Conservation (phyloP, 257 asterid species). For the Penstemon eatonii region DNA sequence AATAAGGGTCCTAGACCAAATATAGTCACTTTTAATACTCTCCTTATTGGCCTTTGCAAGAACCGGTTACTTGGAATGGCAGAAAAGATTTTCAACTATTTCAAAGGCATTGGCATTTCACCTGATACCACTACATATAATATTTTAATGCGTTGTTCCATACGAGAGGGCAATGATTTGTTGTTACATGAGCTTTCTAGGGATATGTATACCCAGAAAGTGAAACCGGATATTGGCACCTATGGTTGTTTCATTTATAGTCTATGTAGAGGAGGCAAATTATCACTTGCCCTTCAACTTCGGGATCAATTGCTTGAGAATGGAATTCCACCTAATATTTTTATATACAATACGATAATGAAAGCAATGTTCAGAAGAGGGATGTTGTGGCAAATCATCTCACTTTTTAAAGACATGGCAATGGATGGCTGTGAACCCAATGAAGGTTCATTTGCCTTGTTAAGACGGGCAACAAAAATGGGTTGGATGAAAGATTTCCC, state of each 20-base stretch:
- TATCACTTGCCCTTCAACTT: constrained; percentile 44
- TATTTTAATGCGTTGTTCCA: constrained; percentile 51
- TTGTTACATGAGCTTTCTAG: constrained; percentile 40
- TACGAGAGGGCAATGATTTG: constrained; percentile 40
- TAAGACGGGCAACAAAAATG: constrained; percentile 35
- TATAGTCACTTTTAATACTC: constrained; percentile 46
- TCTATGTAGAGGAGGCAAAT: constrained; percentile 48
- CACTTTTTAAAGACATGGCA: constrained; percentile 47
- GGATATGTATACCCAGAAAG: constrained; percentile 40
- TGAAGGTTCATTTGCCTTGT: constrained; percentile 35
- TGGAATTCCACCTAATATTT: constrained; percentile 44
- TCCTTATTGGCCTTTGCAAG: constrained; percentile 57
- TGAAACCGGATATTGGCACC: constrained; percentile 48
- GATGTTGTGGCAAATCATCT: constrained; percentile 35
- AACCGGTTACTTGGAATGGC: constrained; percentile 43
- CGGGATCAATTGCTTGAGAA: constrained; percentile 39
- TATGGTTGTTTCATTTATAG: constrained; percentile 43
- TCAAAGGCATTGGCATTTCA: constrained; percentile 42
- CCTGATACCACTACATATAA: constrained; percentile 51
- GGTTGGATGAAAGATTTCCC: constrained; percentile 46
- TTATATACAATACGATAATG: constrained; percentile 47
- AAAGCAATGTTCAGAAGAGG: constrained; percentile 48
- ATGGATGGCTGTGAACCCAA: constrained; percentile 52
- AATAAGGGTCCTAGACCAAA: constrained; percentile 43
- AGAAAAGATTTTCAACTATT: constrained; percentile 30